Evolutionary conservation across 73 alveolate species (phyloP).

Genomic region (Paramecium caudatum): DNA sequence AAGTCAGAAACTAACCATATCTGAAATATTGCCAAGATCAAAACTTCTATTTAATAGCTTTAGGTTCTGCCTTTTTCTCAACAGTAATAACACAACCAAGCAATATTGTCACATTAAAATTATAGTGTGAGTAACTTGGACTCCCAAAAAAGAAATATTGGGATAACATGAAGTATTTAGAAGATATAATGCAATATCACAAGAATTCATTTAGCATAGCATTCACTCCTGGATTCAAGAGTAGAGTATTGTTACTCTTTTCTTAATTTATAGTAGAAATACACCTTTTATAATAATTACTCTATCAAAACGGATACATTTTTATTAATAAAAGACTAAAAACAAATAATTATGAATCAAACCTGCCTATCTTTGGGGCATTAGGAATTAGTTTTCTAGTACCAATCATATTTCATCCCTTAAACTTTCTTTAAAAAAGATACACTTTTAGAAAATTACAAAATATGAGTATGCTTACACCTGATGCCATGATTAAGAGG

Average conservation of each 20-base stretch:
- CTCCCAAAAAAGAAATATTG: constrained; percentile 19
- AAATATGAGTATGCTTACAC: neutral
- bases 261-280: constrained; percentile 13
- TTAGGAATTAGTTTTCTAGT: constrained; percentile 26
- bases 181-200: constrained; percentile 51
- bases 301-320: neutral
- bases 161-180: constrained; percentile 39
- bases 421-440: constrained; percentile 5
- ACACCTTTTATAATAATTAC: neutral
- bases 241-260: neutral
- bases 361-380: neutral
- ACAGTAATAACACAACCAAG: constrained; percentile 34
- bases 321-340: neutral
- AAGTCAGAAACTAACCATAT: constrained; percentile 24
- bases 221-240: constrained; percentile 46
- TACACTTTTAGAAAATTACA: constrained; percentile 49
- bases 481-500: neutral
- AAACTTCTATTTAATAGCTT: constrained; percentile 27
- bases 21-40: constrained; percentile 23
- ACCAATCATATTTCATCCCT: constrained; percentile 52
- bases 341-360: neutral
- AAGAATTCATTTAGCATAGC: neutral
- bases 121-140: constrained; percentile 52
- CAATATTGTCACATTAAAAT: neutral
- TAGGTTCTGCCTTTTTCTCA: constrained; percentile 3